A percentile compares a stretch with the other conserved stretches of the same genome.
Conservation (phyloP, 176 grass and related monocot species). For the Chrysopogon serrulatus region DNA sequence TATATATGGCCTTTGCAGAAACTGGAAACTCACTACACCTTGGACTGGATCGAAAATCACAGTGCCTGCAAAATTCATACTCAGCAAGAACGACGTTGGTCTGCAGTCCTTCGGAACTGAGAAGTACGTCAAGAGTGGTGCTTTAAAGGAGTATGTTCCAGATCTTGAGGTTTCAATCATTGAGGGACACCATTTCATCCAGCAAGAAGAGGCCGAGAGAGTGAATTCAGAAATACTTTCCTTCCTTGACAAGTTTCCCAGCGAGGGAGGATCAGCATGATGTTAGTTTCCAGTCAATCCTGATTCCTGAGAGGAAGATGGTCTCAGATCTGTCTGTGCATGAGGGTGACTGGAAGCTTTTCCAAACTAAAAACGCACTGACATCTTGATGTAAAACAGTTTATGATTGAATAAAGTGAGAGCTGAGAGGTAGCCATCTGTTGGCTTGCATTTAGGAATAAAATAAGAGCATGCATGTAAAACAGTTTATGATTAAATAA, state of each 20-base stretch:
- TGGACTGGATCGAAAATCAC: slow-evolving; percentile 48
- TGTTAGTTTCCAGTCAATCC: neutral
- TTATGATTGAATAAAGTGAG: neutral
- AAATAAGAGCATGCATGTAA: neutral
- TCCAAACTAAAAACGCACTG: too few relatives aligned
- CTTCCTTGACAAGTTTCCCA: slow-evolving; percentile 29
- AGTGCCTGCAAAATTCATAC: slow-evolving; percentile 51
- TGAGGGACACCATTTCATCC: slow-evolving; percentile 57
- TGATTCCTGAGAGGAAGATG: neutral
- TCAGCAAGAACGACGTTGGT: slow-evolving; percentile 34
- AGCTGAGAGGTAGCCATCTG: neutral
- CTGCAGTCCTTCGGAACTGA: slow-evolving; percentile 22
- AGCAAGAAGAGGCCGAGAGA: slow-evolving; percentile 53
- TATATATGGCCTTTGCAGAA: slow-evolving; percentile 27
- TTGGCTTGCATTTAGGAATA: neutral
- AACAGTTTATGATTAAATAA: neutral
- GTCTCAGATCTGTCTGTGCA: neutral
- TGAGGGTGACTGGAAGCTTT: neutral
- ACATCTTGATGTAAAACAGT: neutral
- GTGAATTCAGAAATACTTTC: slow-evolving; percentile 53
- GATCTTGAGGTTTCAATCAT: slow-evolving; percentile 41
- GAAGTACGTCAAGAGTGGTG: slow-evolving; percentile 32
- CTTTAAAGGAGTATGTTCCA: slow-evolving; percentile 36
- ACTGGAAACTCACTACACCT: slow-evolving; percentile 46
- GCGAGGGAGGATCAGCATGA: neutral